Conservation (phyloP, 2,329 filamentous ascomycete genomes). For the Pochonia chlamydosporia region DNA sequence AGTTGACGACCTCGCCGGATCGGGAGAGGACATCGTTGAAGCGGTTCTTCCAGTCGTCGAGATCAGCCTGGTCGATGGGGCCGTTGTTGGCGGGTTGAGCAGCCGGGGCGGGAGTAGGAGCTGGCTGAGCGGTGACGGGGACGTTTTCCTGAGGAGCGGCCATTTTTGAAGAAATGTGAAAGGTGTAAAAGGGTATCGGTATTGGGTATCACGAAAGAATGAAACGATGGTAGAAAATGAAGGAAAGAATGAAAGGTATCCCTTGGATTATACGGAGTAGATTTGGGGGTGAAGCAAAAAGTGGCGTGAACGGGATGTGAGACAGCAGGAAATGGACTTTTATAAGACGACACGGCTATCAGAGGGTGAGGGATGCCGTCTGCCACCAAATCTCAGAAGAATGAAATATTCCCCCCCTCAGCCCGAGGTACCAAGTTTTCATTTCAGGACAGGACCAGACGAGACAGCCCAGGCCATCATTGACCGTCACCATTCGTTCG, state of each 20-base stretch:
- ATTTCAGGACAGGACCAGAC: too few species aligned
- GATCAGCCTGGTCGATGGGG: constrained; percentile 35
- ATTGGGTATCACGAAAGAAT: background rate
- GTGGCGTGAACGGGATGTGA: too few species aligned
- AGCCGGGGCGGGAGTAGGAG: constrained; percentile 18
- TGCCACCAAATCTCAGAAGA: too few species aligned
- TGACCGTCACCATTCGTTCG: background rate
- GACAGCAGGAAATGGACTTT: too few species aligned
- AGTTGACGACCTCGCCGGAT: constrained; percentile 36
- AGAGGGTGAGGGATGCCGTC: too few species aligned
- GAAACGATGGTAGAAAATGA: background rate
- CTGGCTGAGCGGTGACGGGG: constrained; percentile 18
- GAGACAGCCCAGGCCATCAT: too few species aligned
- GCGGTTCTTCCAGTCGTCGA: constrained; percentile 37
- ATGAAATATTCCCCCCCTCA: too few species aligned
- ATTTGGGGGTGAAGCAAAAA: too few species aligned
- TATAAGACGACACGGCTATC: too few species aligned
- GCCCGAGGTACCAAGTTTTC: too few species aligned
- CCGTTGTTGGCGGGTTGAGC: constrained; percentile 17
- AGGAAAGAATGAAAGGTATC: background rate
- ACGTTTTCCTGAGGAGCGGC: background rate
- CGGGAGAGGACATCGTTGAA: constrained; percentile 38
- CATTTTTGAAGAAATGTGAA: constrained; percentile 3
- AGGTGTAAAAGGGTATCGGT: background rate
- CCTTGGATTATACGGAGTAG: too few species aligned